Evolutionary conservation across 176 grass and related monocot genomes (phyloP), one percentile per base, ranked within the genome.

Genomic region (Aegilops tauschii): DNA sequence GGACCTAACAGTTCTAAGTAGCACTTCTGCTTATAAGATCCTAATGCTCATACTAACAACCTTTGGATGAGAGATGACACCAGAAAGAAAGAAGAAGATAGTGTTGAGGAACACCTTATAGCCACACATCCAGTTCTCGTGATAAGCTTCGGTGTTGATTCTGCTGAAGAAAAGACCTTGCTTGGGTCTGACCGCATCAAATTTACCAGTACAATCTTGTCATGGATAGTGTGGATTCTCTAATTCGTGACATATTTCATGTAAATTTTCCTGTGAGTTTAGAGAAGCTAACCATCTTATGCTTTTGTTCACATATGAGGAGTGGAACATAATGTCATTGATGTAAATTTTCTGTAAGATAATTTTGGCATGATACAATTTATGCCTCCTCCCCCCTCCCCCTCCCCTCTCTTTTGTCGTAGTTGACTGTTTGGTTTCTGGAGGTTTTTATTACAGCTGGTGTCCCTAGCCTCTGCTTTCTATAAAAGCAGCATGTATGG

Each of bases 1-100:
- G 85, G 63, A 87, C 90, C 4, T 94, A 82, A 5, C 74, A 88
- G 67, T 85, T 84, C 81, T 94, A 77, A 91, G n/a, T 49, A 76
- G 49, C 31, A 87, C 73, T 62, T 79, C 58, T 79, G 28, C 32
- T 70, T 58, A 20, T 82, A 81, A 65, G 39, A 34, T 78, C 23
- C 12, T 62, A 50, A 1, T 7, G 7, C 66, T 67, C 35, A 70
- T 65, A 63, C 52, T 79, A 69, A 76, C 64, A 78, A 61, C 61
- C 28, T 34, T 87, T 87, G 35, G 8, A 81, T 61, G 21, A 37
- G 79, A 80, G 32, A 31, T 9, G 14, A 35, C 58, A 17, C 14
- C 0, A 0, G 16, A 29, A 50, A 35, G 50, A 54, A 54, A 50
- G 21, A 5, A 44, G 52, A 63, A 4, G 1, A 37, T 63, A 12